phyloP scores from a whole-genome alignment of 2,329 filamentous ascomycete species.

The Aureobasidium sp. region DNA sequence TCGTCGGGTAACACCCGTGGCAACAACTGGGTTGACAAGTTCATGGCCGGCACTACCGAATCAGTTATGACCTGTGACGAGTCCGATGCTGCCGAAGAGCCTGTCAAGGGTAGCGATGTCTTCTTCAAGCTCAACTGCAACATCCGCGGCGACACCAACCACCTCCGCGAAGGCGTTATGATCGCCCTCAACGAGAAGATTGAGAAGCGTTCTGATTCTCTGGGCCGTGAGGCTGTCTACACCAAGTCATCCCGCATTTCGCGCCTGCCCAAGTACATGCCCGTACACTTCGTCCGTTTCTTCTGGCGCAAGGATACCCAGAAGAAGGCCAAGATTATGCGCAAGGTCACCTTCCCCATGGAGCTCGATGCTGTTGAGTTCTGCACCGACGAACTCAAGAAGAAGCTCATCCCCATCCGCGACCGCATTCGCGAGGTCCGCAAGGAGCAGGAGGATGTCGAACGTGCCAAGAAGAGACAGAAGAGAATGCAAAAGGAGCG shows the following conservation, averaged over 20 bases:
- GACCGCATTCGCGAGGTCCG: conserved; percentile 93
- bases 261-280: conserved; percentile 86
- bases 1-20: conserved; percentile 10
- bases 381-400: conserved; percentile 81
- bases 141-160: conserved; percentile 79
- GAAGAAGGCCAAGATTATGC: conserved; percentile 99
- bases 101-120: conserved; percentile 57
- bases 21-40: conserved; percentile 60
- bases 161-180: conserved; percentile 78
- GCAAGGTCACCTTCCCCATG: conserved; percentile 91
- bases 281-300: conserved; percentile 95
- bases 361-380: conserved; percentile 93
- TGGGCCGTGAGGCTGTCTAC: conserved; percentile 73
- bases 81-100: conserved; percentile 63
- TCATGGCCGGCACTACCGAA: conserved; percentile 75
- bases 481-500: conserved; percentile 57
- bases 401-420: conserved; percentile 77
- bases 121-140: conserved; percentile 97
- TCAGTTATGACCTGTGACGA: conserved; percentile 79
- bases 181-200: conserved; percentile 79
- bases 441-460: conserved; percentile 90
- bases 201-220: conserved; percentile 73
- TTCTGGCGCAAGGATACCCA: conserved; percentile 94
- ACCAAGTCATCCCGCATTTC: conserved; percentile 88
- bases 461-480: conserved; percentile 84